Conservation (phyloP, 2,329 filamentous ascomycete genomes). For the Furcasterigmium sp. region DNA sequence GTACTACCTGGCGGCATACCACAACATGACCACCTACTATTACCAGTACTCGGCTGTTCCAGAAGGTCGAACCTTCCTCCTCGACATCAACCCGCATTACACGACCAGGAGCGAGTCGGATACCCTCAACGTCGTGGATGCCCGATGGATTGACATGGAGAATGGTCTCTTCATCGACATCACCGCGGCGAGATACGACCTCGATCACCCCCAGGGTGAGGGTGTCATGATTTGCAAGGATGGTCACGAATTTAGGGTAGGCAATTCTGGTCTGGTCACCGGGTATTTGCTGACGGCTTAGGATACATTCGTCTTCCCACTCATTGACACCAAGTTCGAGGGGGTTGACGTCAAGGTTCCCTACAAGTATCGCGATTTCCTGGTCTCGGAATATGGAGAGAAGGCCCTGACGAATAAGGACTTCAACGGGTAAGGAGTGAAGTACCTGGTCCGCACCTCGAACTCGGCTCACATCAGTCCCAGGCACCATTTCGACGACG, state of each 20-base stretch:
- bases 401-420: conserved; percentile 44
- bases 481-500: conserved; percentile 36
- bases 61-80: conserved; percentile 36
- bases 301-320: conserved; percentile 59
- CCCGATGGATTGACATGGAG: conserved; percentile 41
- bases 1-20: conserved; percentile 57
- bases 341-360: conserved; percentile 63
- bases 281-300: conserved; percentile 13
- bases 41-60: conserved; percentile 32
- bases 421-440: conserved; percentile 42
- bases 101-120: conserved; percentile 30
- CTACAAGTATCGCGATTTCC: conserved; percentile 52
- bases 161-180: conserved; percentile 46
- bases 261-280: conserved; percentile 1
- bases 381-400: conserved; percentile 52
- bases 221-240: conserved; percentile 47
- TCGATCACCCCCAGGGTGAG: conserved; percentile 32
- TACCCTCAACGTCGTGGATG: conserved; percentile 38
- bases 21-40: conserved; percentile 54
- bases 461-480: conserved; percentile 8
- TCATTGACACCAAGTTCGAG: conserved; percentile 65
- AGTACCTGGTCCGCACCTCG: neutral
- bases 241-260: conserved; percentile 42
- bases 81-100: conserved; percentile 44
- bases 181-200: conserved; percentile 42